phyloP scores from a whole-genome alignment of 768 basidiomycete genomes.

The Amanita rimosa region DNA sequence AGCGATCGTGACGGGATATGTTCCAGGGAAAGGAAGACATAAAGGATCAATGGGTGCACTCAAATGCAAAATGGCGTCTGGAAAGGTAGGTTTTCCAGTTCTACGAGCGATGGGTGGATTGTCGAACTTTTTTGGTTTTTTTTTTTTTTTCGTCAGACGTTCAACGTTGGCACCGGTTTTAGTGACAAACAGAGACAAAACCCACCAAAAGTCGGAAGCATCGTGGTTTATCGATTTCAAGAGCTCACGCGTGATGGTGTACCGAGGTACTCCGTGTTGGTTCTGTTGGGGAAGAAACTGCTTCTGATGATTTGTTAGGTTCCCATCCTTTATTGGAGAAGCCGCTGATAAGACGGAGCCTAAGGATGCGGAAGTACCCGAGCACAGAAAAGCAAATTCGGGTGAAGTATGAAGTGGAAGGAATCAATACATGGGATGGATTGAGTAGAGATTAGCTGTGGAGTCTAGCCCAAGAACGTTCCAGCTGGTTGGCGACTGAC shows the following conservation, averaged over 20 bases:
- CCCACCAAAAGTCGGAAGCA: constrained; percentile 44
- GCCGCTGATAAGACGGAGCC: constrained; percentile 40
- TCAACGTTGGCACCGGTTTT: constrained; percentile 46
- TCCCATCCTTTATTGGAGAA: constrained; percentile 42
- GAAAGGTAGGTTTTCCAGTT: constrained; percentile 34
- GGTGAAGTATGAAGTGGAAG: background rate
- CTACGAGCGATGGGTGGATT: background rate
- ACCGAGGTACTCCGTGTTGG: constrained; percentile 28
- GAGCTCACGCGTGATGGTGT: constrained; percentile 46
- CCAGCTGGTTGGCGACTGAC: no score
- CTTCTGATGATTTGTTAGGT: constrained; percentile 19
- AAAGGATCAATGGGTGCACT: constrained; percentile 37
- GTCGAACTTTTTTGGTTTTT: no score
- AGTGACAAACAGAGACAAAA: constrained; percentile 40
- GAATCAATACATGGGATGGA: background rate
- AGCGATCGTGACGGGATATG: constrained; percentile 47
- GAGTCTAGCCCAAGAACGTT: background rate
- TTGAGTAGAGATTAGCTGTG: background rate
- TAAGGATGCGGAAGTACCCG: constrained; percentile 45
- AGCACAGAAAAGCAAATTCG: constrained; percentile 8
- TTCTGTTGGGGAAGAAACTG: background rate
- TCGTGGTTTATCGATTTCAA: constrained; percentile 49
- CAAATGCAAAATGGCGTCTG: constrained; percentile 49
- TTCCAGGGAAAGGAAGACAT: constrained; percentile 38
- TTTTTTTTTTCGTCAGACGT: constrained; percentile 22